phyloP scores from a whole-genome alignment of 495 filamentous ascomycete species.

The Aspergillus leporis region DNA sequence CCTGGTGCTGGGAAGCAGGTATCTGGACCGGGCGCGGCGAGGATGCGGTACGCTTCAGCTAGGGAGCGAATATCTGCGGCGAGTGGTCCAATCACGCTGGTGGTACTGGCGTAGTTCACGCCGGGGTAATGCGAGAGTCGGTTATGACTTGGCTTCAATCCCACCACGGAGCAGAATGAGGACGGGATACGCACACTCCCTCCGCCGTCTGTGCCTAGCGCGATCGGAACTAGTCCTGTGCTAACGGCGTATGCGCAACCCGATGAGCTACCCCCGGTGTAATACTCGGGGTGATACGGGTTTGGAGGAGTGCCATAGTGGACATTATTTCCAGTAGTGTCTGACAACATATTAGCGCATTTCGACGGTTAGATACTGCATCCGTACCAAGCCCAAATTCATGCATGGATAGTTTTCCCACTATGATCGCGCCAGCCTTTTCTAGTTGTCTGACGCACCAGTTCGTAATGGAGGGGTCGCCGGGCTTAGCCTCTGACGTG shows the following conservation, averaged over 20 bases:
- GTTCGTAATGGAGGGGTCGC: slow-evolving; percentile 53
- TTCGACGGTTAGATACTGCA: neutral
- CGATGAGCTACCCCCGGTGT: slow-evolving; percentile 83
- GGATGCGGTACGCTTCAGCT: slow-evolving; percentile 71
- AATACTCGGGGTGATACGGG: slow-evolving; percentile 75
- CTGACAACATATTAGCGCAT: slow-evolving; percentile 28
- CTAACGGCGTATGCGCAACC: slow-evolving; percentile 76
- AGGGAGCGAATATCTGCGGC: slow-evolving; percentile 76
- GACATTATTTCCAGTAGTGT: slow-evolving; percentile 79
- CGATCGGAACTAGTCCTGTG: slow-evolving; percentile 73
- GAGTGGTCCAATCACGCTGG: slow-evolving; percentile 72
- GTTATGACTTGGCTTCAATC: slow-evolving; percentile 78
- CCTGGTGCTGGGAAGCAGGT: slow-evolving; percentile 14
- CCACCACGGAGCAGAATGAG: slow-evolving; percentile 79
- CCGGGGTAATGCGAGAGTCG: slow-evolving; percentile 66
- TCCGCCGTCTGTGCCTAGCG: slow-evolving; percentile 80
- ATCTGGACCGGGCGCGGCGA: slow-evolving; percentile 67
- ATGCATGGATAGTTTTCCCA: slow-evolving; percentile 89
- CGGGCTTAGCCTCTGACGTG: slow-evolving; percentile 52
- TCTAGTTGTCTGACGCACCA: slow-evolving; percentile 75
- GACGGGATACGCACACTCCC: slow-evolving; percentile 80
- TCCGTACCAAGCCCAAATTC: slow-evolving; percentile 69
- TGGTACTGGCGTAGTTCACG: slow-evolving; percentile 56
- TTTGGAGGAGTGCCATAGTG: slow-evolving; percentile 77
- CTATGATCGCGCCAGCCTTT: slow-evolving; percentile 73